Evolutionary conservation across 1,139 yeast species (phyloP).

Genomic region (Zygosaccharomyces pseudobailii): DNA sequence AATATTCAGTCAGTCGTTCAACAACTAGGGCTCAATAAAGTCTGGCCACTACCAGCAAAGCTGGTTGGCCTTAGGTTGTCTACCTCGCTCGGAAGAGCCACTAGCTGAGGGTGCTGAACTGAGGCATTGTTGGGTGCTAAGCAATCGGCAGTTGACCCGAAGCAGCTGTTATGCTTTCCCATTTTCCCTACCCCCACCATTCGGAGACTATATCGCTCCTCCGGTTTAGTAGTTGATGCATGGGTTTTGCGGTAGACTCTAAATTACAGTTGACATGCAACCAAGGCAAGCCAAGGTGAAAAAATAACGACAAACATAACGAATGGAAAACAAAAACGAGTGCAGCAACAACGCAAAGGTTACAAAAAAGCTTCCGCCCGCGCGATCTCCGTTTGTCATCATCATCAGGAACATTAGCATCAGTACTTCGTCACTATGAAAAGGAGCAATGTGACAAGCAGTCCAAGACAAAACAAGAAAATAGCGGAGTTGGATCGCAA

Average conservation of each 20-base stretch:
- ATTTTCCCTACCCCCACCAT: neutral
- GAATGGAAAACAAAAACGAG: neutral
- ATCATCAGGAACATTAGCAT: neutral
- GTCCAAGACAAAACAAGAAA: neutral
- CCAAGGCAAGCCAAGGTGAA: neutral
- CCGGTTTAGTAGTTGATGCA: neutral
- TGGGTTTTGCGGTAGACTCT: neutral
- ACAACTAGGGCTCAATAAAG: neutral
- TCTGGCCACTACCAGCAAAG: too few species aligned
- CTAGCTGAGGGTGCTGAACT: too few species aligned
- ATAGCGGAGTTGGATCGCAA: constrained; percentile 10
- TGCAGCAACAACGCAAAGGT: neutral
- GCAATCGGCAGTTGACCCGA: too few species aligned
- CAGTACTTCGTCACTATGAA: neutral
- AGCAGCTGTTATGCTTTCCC: too few species aligned
- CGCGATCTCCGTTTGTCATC: neutral
- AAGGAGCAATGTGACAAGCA: neutral
- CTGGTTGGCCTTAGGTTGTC: too few species aligned
- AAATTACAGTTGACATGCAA: neutral
- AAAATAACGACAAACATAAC: too few species aligned
- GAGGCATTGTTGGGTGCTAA: too few species aligned
- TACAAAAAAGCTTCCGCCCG: neutral
- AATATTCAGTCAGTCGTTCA: too few species aligned
- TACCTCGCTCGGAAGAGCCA: too few species aligned
- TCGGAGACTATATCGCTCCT: neutral